Conservation (phyloP, 1,284 basidiomycete genomes). For the Neonothopanus nambi region DNA sequence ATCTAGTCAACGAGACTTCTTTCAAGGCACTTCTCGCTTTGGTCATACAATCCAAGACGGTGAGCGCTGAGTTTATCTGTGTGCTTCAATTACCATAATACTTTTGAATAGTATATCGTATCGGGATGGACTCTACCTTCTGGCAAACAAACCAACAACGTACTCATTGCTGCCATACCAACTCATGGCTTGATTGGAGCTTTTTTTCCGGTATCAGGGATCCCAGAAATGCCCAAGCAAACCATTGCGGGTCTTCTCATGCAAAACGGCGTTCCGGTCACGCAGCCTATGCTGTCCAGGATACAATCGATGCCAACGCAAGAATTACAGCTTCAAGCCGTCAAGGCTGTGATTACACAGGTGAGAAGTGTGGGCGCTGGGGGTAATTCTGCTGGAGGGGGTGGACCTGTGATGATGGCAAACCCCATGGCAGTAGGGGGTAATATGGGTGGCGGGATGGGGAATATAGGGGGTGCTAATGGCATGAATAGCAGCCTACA, state of each 20-base stretch:
- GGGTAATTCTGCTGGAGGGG: background rate
- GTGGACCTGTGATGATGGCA: constrained; percentile 6
- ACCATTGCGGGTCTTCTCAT: constrained; percentile 8
- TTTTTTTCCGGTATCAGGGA: constrained; percentile 54
- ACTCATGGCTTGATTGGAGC: constrained; percentile 43
- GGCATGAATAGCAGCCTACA: constrained; percentile 27
- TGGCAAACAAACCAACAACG: constrained; percentile 43
- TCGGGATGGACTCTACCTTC: constrained; percentile 53
- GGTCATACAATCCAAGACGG: constrained; percentile 43
- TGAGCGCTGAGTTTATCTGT: constrained; percentile 29
- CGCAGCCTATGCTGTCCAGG: background rate
- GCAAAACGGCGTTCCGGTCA: background rate
- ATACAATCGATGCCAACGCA: constrained; percentile 6
- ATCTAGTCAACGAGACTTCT: constrained; percentile 37
- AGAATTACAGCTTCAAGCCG: background rate
- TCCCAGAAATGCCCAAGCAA: constrained; percentile 50
- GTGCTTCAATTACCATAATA: background rate
- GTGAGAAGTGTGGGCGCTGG: background rate
- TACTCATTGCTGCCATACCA: constrained; percentile 50
- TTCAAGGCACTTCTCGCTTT: constrained; percentile 41
- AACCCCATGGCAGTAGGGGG: constrained; percentile 20
- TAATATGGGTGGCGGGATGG: constrained; percentile 17
- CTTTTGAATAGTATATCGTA: constrained; percentile 48
- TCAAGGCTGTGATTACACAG: constrained; percentile 2
- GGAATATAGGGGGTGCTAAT: constrained; percentile 23